Percentiles rank a stretch among this genome's conserved stretches.
These are phyloP conservation scores for Fusarium nygamai DNA, from an alignment of 2,329 filamentous ascomycete species.

Conservation along the genomic window DNA sequence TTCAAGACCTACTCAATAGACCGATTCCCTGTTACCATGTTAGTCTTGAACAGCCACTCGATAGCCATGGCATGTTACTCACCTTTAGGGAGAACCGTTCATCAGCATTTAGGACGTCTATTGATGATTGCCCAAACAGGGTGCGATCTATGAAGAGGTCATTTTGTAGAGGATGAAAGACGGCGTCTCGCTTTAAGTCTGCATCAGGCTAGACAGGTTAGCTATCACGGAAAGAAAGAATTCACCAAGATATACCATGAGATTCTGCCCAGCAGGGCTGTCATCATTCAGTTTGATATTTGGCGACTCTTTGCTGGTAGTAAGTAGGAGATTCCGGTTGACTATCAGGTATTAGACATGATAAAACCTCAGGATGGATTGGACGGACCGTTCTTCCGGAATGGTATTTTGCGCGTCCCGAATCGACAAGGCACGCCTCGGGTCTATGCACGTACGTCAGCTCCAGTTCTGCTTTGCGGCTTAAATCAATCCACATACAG, in stretches of 20 bases:
- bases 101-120: not conserved
- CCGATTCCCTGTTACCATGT: slow-evolving; percentile 27
- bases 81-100: slow-evolving; percentile 26
- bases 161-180: not conserved
- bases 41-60: not conserved
- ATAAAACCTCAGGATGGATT: not conserved
- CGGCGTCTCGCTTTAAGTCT: not conserved
- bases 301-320: rapidly evolving
- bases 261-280: rapidly evolving
- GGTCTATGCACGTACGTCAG: slow-evolving; percentile 14
- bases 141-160: slow-evolving; percentile 30
- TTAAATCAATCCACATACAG: slow-evolving; percentile 1
- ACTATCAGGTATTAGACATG: not conserved
- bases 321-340: not conserved
- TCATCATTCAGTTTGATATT: not conserved
- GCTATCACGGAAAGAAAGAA: rapidly evolving
- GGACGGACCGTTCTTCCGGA: slow-evolving; percentile 26
- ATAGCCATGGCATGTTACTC: not conserved
- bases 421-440: slow-evolving; percentile 23
- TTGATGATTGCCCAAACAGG: not conserved
- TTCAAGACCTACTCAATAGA: slow-evolving; percentile 16
- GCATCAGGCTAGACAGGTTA: rapidly evolving
- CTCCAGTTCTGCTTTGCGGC: no score
- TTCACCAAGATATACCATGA: not conserved
- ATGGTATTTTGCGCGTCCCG: slow-evolving; percentile 31